phyloP scores from a whole-genome alignment of 2,329 filamentous ascomycete genomes.

The Lithohypha guttulata region DNA sequence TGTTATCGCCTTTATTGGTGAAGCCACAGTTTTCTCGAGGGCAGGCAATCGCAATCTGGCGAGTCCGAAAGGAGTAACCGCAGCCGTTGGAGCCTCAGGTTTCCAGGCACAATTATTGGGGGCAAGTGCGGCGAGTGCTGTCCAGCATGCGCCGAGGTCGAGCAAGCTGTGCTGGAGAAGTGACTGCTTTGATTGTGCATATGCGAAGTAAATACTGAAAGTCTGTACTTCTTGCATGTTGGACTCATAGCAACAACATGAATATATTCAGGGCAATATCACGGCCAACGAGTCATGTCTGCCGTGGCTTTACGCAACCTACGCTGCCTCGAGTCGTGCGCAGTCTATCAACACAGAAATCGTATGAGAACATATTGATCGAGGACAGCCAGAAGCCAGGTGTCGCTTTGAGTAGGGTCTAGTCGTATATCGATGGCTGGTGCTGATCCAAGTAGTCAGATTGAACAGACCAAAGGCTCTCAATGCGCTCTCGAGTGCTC shows the following conservation, averaged over 20 bases:
- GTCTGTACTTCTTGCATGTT: no score
- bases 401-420: conserved; percentile 73
- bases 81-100: no score
- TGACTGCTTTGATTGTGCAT: no score
- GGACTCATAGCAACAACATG: conserved; percentile 4
- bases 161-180: no score
- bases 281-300: conserved; percentile 3
- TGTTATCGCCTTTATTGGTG: no score
- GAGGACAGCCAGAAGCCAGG: conserved; percentile 69
- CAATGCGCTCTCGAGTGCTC: conserved; percentile 82
- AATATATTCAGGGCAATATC: neutral
- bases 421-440: no score
- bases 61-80: neutral
- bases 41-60: neutral
- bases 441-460: conserved; percentile 63
- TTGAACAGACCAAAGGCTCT: conserved; percentile 89
- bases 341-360: conserved; percentile 34
- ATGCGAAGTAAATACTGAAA: no score
- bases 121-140: no score
- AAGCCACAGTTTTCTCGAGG: conserved; percentile 8
- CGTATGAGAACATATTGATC: conserved; percentile 72
- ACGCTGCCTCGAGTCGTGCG: conserved; percentile 48
- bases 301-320: neutral
- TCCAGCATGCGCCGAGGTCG: no score
- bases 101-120: no score